phyloP scores from a whole-genome alignment of 1,284 basidiomycete species.

The Boletus sp. region DNA sequence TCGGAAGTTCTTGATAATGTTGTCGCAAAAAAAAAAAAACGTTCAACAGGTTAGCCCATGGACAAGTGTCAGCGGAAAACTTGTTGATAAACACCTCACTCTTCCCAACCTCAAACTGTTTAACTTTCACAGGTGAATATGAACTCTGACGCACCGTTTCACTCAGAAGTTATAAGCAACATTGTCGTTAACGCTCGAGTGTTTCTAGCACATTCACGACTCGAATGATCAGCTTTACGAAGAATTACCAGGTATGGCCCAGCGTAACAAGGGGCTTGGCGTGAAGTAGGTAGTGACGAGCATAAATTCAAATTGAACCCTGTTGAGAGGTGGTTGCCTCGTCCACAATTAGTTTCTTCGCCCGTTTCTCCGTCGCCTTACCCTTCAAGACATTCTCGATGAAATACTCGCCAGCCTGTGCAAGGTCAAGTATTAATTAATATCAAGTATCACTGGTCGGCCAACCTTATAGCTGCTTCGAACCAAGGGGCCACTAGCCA shows the following conservation, averaged over 20 bases:
- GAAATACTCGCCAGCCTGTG: constrained; percentile 85
- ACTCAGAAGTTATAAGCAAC: neutral
- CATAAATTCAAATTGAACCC: constrained; percentile 7
- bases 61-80: too few species aligned
- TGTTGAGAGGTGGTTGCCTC: constrained; percentile 11
- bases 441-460: constrained; percentile 1
- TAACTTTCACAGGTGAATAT: neutral
- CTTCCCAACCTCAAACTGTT: too few species aligned
- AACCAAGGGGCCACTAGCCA: constrained; percentile 94
- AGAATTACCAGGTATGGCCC: constrained; percentile 1
- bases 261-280: neutral
- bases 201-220: neutral
- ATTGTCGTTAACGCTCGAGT: neutral
- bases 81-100: too few species aligned
- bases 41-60: too few species aligned
- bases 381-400: constrained; percentile 83
- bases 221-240: neutral
- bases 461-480: constrained; percentile 94
- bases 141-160: neutral
- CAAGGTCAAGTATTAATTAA: constrained; percentile 9
- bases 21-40: too few species aligned
- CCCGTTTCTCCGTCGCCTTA: constrained; percentile 46
- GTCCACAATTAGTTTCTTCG: constrained; percentile 34
- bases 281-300: constrained; percentile 1
- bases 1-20: neutral